phyloP scores from a whole-genome alignment of 169 alveolate genomes.

The Plasmodium blacklocki region DNA sequence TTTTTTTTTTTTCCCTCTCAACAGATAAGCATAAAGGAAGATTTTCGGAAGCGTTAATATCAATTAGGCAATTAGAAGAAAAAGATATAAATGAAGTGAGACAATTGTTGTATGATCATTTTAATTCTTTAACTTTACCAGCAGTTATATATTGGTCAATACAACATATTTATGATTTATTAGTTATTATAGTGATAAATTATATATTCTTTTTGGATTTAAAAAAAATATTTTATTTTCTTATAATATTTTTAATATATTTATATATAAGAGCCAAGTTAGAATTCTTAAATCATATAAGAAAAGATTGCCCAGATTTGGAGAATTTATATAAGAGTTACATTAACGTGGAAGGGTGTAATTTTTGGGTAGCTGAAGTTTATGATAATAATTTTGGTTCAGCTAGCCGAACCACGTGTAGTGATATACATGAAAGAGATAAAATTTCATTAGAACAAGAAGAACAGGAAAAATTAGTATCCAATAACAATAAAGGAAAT shows the following conservation, averaged over 20 bases:
- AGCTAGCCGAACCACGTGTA: constrained; percentile 74
- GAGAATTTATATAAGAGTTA: constrained; percentile 87
- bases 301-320: constrained; percentile 90
- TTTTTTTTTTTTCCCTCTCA: constrained; percentile 3
- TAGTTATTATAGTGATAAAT: constrained; percentile 81
- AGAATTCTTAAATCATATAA: constrained; percentile 90
- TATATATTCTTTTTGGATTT: constrained; percentile 82
- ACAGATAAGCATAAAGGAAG: constrained; percentile 61
- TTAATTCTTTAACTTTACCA: constrained; percentile 83
- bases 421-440: constrained; percentile 77
- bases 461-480: constrained; percentile 66
- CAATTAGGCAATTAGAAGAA: constrained; percentile 69
- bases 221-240: constrained; percentile 81
- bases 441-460: constrained; percentile 75
- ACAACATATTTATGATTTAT: constrained; percentile 84
- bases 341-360: constrained; percentile 84
- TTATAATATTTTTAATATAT: constrained; percentile 84
- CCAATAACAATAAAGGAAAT: constrained; percentile 17
- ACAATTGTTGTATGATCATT: constrained; percentile 82
- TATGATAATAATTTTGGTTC: constrained; percentile 76
- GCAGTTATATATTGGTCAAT: constrained; percentile 87
- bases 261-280: constrained; percentile 88
- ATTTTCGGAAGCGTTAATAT: constrained; percentile 49
- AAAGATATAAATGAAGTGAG: constrained; percentile 80
- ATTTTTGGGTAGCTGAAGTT: constrained; percentile 93